Evolutionary conservation across 2,329 filamentous ascomycete genomes (phyloP).

Genomic region (Zymoseptoria passerinii): DNA sequence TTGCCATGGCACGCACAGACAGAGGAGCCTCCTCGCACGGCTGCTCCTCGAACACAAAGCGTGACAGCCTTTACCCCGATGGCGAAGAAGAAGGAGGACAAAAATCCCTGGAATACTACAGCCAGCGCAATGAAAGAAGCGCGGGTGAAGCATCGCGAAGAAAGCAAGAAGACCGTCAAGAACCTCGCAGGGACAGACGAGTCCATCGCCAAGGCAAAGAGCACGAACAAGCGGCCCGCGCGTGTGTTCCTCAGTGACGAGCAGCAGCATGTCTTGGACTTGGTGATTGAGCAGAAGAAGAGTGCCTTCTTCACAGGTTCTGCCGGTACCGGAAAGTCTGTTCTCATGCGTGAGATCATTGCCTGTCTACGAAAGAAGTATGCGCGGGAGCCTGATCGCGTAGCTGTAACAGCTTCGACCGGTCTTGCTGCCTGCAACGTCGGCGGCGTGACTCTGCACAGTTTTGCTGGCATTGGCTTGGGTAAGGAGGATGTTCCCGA

Average conservation of each 20-base stretch:
- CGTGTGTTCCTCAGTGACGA: conserved; percentile 72
- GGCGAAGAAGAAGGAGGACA: conserved; percentile 32
- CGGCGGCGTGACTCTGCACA: conserved; percentile 89
- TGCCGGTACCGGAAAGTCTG: conserved; percentile 89
- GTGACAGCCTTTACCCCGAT: conserved; percentile 35
- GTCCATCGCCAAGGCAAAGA: conserved; percentile 40
- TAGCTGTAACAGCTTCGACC: conserved; percentile 92
- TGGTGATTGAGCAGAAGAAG: conserved; percentile 70
- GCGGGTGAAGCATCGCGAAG: conserved; percentile 62
- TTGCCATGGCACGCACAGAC: conserved; percentile 48
- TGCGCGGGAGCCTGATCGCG: conserved; percentile 65
- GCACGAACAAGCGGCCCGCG: conserved; percentile 40
- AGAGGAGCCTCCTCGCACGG: conserved; percentile 5
- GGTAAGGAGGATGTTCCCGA: conserved; percentile 78
- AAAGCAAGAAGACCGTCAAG: conserved; percentile 45
- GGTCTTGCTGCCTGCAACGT: conserved; percentile 95
- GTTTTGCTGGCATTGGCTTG: conserved; percentile 88
- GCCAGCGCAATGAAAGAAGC: conserved; percentile 68
- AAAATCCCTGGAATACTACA: conserved; percentile 60
- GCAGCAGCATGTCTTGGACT: conserved; percentile 71
- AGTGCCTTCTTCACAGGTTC: conserved; percentile 98
- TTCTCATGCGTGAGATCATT: conserved; percentile 89
- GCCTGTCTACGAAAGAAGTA: conserved; percentile 68
- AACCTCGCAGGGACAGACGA: conserved; percentile 38
- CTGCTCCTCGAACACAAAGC: conserved; percentile 8